Evolutionary conservation across 1,139 yeast genomes (phyloP).

Genomic region (Yamadazyma conglobata): DNA sequence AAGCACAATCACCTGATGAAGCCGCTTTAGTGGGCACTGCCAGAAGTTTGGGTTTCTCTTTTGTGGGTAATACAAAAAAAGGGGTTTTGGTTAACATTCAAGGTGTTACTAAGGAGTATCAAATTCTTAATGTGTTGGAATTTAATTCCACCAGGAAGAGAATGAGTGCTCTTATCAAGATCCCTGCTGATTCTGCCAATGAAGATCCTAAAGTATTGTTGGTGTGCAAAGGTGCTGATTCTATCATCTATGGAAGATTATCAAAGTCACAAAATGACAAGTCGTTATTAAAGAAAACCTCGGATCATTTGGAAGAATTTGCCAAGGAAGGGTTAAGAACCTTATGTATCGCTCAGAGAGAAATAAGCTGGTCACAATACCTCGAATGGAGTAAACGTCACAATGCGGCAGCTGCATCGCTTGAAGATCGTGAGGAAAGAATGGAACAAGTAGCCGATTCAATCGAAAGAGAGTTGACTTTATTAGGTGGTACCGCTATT

Average conservation of each 20-base stretch:
- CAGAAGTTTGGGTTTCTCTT: conserved; percentile 50
- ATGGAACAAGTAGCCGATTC: conserved; percentile 49
- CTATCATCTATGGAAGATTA: conserved; percentile 42
- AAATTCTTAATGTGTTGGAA: conserved; percentile 49
- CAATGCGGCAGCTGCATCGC: conserved; percentile 39
- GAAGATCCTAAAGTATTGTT: conserved; percentile 40
- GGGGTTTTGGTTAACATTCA: conserved; percentile 43
- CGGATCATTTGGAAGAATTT: conserved; percentile 40
- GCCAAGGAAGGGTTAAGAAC: conserved; percentile 51
- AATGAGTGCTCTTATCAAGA: conserved; percentile 87
- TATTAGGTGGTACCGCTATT: conserved; percentile 52
- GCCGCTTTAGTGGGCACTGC: conserved; percentile 63
- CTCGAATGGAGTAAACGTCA: conserved; percentile 42
- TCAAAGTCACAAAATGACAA: conserved; percentile 30
- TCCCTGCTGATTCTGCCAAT: conserved; percentile 33
- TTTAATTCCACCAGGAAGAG: conserved; percentile 56
- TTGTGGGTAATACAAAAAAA: conserved; percentile 43
- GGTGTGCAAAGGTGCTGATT: conserved; percentile 50
- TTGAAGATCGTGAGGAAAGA: conserved; percentile 40
- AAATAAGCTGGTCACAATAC: conserved; percentile 41
- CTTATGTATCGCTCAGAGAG: conserved; percentile 46
- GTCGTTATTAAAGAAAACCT: conserved; percentile 31
- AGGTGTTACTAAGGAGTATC: conserved; percentile 44
- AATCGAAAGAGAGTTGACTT: conserved; percentile 40
- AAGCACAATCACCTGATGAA: conserved; percentile 66